Percentiles rank a stretch among this genome's conserved stretches.
These are phyloP conservation scores for Meira miltonrushii DNA, from an alignment of 1,284 basidiomycete genomes.

Conservation along the genomic window DNA sequence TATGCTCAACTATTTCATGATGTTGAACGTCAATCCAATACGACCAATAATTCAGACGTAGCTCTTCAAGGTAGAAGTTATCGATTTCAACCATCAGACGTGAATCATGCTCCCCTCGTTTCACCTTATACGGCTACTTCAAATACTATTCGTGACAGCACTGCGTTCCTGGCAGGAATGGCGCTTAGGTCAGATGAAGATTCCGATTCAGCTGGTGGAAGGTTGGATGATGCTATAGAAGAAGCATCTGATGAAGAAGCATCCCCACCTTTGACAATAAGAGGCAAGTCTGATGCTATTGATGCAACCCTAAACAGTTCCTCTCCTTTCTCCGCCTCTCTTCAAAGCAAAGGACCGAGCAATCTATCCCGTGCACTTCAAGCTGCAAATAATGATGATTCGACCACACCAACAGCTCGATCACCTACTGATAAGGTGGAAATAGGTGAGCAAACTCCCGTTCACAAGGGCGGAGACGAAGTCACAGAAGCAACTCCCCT, in stretches of 20 bases:
- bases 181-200: conserved; percentile 39
- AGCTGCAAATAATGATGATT: not conserved
- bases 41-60: conserved; percentile 9
- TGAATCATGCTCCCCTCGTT: conserved; percentile 17
- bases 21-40: not conserved
- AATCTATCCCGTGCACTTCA: conserved; percentile 6
- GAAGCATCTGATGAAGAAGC: conserved; percentile 24
- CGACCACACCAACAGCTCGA: not conserved
- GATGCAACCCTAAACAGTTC: not conserved
- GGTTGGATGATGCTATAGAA: conserved; percentile 14
- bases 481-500: conserved; percentile 15
- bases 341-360: conserved; percentile 5
- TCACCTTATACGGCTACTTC: conserved; percentile 45
- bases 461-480: conserved; percentile 12
- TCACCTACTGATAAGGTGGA: not conserved
- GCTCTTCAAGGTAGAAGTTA: conserved; percentile 46
- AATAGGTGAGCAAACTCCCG: not conserved
- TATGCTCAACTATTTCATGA: not conserved
- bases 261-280: conserved; percentile 19
- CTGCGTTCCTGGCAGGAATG: conserved; percentile 46
- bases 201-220: conserved; percentile 8
- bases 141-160: conserved; percentile 40
- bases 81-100: conserved; percentile 17
- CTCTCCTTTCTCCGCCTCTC: not conserved
- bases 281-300: conserved; percentile 10